A percentile compares a stretch with the other conserved stretches of the same genome.
Evolutionary conservation across 495 filamentous ascomycete genomes (phyloP).

Genomic region (Neurospora africana): DNA sequence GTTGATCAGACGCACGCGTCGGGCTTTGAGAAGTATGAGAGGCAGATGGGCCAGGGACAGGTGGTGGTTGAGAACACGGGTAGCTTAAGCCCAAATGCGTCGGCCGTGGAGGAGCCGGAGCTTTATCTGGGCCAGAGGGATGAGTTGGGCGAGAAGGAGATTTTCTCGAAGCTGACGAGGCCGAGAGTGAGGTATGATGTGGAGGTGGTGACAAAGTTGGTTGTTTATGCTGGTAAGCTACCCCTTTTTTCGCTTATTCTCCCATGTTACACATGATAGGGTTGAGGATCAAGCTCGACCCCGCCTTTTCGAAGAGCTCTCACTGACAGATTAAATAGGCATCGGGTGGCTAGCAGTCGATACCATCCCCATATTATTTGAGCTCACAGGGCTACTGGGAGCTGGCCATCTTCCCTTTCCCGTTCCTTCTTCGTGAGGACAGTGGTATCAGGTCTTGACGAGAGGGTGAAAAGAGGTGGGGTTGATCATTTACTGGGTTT

Average conservation of each 20-base stretch:
- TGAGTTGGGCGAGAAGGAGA: constrained; percentile 58
- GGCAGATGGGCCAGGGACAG: constrained; percentile 52
- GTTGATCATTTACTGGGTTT: not conserved
- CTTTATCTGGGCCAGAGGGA: constrained; percentile 32
- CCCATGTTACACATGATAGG: not conserved
- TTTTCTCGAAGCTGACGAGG: constrained; percentile 75
- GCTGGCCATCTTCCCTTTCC: constrained; percentile 4
- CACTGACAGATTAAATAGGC: constrained; percentile 31
- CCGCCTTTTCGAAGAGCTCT: not conserved
- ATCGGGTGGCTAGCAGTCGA: constrained; percentile 69
- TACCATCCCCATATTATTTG: constrained; percentile 53
- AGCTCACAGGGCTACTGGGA: constrained; percentile 49
- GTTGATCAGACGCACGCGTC: constrained; percentile 10
- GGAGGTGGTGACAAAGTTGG: constrained; percentile 90
- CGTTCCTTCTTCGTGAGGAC: not conserved
- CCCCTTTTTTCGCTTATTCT: not conserved
- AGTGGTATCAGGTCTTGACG: not conserved
- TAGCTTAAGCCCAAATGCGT: not conserved
- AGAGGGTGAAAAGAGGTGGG: not conserved
- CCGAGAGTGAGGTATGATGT: constrained; percentile 93
- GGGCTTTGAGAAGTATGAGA: constrained; percentile 20
- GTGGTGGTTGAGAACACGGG: constrained; percentile 44
- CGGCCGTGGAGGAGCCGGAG: constrained; percentile 10
- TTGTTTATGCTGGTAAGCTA: constrained; percentile 75
- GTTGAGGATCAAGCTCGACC: not conserved